Evolutionary conservation across 2,329 filamentous ascomycete genomes (phyloP).

Genomic region (Fusarium foetens): DNA sequence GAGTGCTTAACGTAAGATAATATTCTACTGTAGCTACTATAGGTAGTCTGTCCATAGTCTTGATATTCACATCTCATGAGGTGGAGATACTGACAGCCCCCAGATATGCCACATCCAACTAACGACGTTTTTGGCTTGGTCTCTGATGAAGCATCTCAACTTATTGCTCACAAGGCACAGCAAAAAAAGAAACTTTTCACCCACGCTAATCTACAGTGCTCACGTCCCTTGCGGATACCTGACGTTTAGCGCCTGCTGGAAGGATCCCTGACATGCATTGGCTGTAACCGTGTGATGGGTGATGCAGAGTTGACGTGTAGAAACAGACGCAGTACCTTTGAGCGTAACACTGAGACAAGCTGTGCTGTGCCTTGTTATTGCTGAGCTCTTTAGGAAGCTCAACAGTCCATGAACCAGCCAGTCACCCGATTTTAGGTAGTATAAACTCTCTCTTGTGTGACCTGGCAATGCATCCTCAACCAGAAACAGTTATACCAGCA

Average conservation of each 20-base stretch:
- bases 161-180: conserved; percentile 24
- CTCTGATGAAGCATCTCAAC: conserved; percentile 22
- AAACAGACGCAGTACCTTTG: not conserved
- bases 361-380: conserved; percentile 1
- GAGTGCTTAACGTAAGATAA: not conserved
- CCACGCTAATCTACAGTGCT: conserved; percentile 28
- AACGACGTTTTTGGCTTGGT: conserved; percentile 34
- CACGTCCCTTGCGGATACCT: conserved; percentile 30
- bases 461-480: conserved; percentile 34
- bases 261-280: conserved; percentile 10
- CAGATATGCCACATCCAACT: conserved; percentile 21
- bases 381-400: not conserved
- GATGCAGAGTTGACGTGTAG: conserved; percentile 35
- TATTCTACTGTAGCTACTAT: not conserved
- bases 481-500: conserved; percentile 22
- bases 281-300: conserved; percentile 22
- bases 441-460: conserved; percentile 24
- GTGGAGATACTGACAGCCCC: conserved; percentile 20
- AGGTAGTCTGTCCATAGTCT: not conserved
- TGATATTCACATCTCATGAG: not conserved
- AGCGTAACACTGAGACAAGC: not conserved
- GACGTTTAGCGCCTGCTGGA: conserved; percentile 25
- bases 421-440: not conserved
- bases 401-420: not conserved
- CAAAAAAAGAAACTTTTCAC: conserved; percentile 34